phyloP scores from a whole-genome alignment of 2,329 filamentous ascomycete genomes.

The Fusarium sp. region DNA sequence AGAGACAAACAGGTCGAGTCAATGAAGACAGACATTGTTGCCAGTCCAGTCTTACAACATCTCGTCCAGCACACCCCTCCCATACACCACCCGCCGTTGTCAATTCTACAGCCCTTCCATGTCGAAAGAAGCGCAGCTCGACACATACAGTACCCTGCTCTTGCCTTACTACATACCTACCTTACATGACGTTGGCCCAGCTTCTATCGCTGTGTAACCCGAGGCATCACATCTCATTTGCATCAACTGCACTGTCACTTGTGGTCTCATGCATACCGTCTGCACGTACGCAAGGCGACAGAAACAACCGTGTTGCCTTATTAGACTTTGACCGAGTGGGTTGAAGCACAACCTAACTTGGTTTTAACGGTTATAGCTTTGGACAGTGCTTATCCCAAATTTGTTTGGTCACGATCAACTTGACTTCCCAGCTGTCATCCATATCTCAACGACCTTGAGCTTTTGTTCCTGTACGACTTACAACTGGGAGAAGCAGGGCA shows the following conservation, averaged over 20 bases:
- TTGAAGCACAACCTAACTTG: slow-evolving; percentile 8
- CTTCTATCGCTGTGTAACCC: slow-evolving; percentile 32
- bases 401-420: not conserved
- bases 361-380: not conserved
- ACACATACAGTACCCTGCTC: not conserved
- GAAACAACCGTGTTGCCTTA: slow-evolving; percentile 31
- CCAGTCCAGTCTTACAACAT: slow-evolving; percentile 22
- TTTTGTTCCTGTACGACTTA: slow-evolving; percentile 8
- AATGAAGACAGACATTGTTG: not conserved
- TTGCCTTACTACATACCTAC: not conserved
- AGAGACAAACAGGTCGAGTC: slow-evolving; percentile 10
- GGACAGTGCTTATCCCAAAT: slow-evolving; percentile 4
- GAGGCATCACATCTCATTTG: slow-evolving; percentile 34
- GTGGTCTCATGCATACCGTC: slow-evolving; percentile 16
- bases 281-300: slow-evolving; percentile 27
- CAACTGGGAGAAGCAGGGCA: slow-evolving; percentile 14
- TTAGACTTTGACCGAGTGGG: slow-evolving; percentile 18
- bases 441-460: not conserved
- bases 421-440: not conserved
- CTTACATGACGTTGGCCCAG: slow-evolving; percentile 33
- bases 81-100: slow-evolving; percentile 3
- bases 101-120: slow-evolving; percentile 8
- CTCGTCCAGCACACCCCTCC: slow-evolving; percentile 32
- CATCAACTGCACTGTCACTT: slow-evolving; percentile 16
- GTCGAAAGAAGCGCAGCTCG: slow-evolving; percentile 11